Evolutionary conservation across 371 early-diverging fungal species (phyloP).

Genomic region (Apophysomyces elegans): DNA sequence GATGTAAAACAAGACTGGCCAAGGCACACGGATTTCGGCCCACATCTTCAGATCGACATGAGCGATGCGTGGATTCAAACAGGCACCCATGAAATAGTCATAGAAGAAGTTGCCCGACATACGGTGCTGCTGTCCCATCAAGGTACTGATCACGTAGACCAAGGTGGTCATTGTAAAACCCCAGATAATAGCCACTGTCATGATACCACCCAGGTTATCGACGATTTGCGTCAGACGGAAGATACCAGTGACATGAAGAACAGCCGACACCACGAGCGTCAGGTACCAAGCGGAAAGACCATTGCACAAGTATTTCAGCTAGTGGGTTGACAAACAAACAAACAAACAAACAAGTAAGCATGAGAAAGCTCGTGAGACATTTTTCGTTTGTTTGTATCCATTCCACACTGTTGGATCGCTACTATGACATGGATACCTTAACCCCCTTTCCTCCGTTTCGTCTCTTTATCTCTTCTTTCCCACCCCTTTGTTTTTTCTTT

Average conservation of each 20-base stretch:
- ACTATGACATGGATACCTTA: no score
- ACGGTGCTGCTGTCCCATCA: conserved; percentile 52
- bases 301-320: conserved; percentile 66
- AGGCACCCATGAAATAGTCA: conserved; percentile 79
- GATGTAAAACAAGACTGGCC: conserved; percentile 74
- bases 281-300: conserved; percentile 61
- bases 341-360: conserved; percentile 10
- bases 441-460: background rate
- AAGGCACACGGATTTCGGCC: conserved; percentile 81
- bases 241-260: conserved; percentile 53
- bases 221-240: conserved; percentile 61
- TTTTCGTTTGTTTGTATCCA: no score
- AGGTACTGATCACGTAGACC: conserved; percentile 40
- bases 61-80: conserved; percentile 78
- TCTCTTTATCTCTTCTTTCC: no score
- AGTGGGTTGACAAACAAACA: conserved; percentile 3
- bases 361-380: no score
- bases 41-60: conserved; percentile 86
- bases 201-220: conserved; percentile 65
- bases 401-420: no score
- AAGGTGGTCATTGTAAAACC: conserved; percentile 57
- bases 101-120: conserved; percentile 80
- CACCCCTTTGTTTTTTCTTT: background rate
- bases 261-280: conserved; percentile 47
- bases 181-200: conserved; percentile 61